A percentile compares a stretch with the other conserved stretches of the same genome.
Evolutionary conservation across 257 asterid species (phyloP).

Genomic region (Fraxinus americana): DNA sequence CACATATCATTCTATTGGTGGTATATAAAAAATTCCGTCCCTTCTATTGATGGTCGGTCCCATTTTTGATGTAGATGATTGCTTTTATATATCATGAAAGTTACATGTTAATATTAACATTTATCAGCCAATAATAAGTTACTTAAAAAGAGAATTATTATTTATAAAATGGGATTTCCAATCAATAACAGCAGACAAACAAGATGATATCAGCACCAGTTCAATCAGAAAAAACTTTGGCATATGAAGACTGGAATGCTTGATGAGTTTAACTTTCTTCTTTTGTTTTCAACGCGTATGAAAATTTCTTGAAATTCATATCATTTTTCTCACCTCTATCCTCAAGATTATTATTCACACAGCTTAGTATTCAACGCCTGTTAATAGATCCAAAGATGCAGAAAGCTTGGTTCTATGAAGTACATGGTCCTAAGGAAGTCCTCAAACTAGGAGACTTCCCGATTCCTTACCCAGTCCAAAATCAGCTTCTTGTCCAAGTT

Average conservation of each 20-base stretch:
- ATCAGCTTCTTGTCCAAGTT: conserved; percentile 55
- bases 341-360: background rate
- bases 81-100: no score
- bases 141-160: background rate
- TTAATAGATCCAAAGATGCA: conserved; percentile 34
- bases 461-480: conserved; percentile 43
- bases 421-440: conserved; percentile 59
- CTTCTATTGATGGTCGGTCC: no score
- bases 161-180: background rate
- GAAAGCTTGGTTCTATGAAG: conserved; percentile 65
- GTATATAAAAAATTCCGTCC: no score
- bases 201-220: background rate
- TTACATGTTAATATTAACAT: no score
- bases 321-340: no score
- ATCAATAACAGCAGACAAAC: background rate
- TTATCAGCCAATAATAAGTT: background rate
- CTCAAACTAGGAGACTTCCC: conserved; percentile 49
- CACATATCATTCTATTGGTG: no score
- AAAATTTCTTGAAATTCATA: no score
- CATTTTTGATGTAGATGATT: no score
- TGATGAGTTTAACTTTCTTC: background rate
- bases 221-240: background rate
- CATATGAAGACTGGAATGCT: background rate
- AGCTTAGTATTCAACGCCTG: background rate
- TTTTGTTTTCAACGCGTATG: no score